Evolutionary conservation across 176 grass and related monocot species (phyloP), one percentile per base, ranked within the genome.

Genomic region (Alopecurus myosuroides): DNA sequence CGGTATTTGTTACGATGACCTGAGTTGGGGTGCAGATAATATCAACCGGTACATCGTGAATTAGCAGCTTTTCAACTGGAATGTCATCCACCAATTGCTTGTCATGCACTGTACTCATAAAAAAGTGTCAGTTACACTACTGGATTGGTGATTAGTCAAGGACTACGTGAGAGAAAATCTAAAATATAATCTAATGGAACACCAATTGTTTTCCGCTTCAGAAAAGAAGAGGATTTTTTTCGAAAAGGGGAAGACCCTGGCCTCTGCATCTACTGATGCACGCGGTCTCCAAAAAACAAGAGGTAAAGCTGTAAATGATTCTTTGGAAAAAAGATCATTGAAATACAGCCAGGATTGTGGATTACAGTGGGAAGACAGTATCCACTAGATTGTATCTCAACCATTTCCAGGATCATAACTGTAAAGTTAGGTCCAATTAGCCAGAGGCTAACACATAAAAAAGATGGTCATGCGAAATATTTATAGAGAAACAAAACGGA

Each of bases 31-130:
- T 98, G 91, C 96, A 98, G 71, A 98, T 82, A 81, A 98, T 94
- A 68, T 95, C 93, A 56, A 98, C 93, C 0, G 91, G 93, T 37
- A 98, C 96, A 90, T 98, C 96, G 84, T 98, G 96, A 85, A 95
- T 62, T 81, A 98, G 79, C 41, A 98, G 88, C 80, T 98, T 98
- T 70, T 94, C 91, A 36, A 94, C 89, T 80, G 93, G 93, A 62
- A 98, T 95, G 77, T 92, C 93, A 87, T 92, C 77, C 85, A 92
- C 96, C 77, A 98, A 87, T 88, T 98, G 96, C 74, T 88, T 95
- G 89, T 98, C 96, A 77, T 98, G 93, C 63, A 98, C 93, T 98
- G 82, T 33, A 85, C 57, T 34, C 74, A 22, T 65, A 57, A 4
- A 85, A 51, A 13, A 70, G 57, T 69, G 48, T 2, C 19, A 77